Conservation (phyloP, 1,139 yeast genomes). For the Suhomyces yuchorum region DNA sequence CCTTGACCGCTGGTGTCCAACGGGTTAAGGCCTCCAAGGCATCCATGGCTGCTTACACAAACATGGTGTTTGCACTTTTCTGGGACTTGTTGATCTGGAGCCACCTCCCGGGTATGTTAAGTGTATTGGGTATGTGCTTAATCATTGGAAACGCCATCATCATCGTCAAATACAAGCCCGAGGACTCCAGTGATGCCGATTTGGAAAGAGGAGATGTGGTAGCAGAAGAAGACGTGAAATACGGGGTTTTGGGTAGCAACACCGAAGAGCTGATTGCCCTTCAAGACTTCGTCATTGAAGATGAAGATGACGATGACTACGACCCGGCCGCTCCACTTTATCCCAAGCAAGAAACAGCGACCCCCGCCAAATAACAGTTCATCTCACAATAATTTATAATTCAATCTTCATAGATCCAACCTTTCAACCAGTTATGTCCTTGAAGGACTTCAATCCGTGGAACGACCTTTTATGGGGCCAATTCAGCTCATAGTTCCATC, state of each 20-base stretch:
- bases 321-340: slow-evolving; percentile 1
- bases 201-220: slow-evolving; percentile 7
- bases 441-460: neutral
- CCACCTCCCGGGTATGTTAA: slow-evolving; percentile 69
- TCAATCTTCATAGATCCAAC: neutral
- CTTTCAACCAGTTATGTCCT: neutral
- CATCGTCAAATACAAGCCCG: slow-evolving; percentile 56
- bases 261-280: slow-evolving; percentile 20
- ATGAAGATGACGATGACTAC: slow-evolving; percentile 18
- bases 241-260: slow-evolving; percentile 9
- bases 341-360: neutral
- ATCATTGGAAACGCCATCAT: slow-evolving; percentile 68
- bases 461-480: neutral
- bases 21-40: slow-evolving; percentile 80
- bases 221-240: slow-evolving; percentile 7
- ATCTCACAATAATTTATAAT: too few species aligned
- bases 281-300: slow-evolving; percentile 22
- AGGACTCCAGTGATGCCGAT: slow-evolving; percentile 9
- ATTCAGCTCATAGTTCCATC: neutral
- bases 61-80: slow-evolving; percentile 74
- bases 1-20: slow-evolving; percentile 81
- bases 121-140: slow-evolving; percentile 66
- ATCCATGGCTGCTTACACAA: slow-evolving; percentile 72
- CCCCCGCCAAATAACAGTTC: neutral
- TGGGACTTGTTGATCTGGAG: slow-evolving; percentile 77